Evolutionary conservation across 305 asterid genomes (phyloP).

Genomic region (Fraxinus paxiana): DNA sequence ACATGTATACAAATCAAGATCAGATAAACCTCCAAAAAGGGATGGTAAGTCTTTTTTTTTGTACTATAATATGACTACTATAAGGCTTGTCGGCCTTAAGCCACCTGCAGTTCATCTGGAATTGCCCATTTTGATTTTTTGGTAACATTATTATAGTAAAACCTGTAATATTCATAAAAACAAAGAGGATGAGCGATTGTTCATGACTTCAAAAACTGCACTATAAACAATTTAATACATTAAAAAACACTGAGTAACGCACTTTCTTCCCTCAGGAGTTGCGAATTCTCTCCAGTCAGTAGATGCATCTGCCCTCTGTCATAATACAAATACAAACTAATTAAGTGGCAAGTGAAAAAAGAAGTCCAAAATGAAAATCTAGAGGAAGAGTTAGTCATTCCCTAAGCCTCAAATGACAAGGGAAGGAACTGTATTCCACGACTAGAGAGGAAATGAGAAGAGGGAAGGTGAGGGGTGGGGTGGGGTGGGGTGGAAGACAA

Average conservation of each 20-base stretch:
- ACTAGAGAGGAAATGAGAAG: background rate
- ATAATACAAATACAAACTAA: slow-evolving; percentile 20
- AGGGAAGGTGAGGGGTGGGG: background rate
- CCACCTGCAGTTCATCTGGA: slow-evolving; percentile 88
- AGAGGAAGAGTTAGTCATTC: slow-evolving; percentile 1
- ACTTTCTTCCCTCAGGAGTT: slow-evolving; percentile 76
- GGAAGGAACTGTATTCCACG: background rate
- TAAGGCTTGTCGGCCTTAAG: slow-evolving; percentile 18
- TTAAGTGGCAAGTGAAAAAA: slow-evolving; percentile 20
- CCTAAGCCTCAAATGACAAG: slow-evolving; percentile 14
- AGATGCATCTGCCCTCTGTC: slow-evolving; percentile 91
- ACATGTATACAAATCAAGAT: slow-evolving; percentile 20
- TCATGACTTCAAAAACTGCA: slow-evolving; percentile 6
- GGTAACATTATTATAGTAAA: slow-evolving; percentile 63
- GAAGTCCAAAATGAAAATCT: background rate
- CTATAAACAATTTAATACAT: slow-evolving; percentile 11
- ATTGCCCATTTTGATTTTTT: slow-evolving; percentile 73
- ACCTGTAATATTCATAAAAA: slow-evolving; percentile 40
- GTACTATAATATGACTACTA: slow-evolving; percentile 15
- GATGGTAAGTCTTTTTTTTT: background rate
- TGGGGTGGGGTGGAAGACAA: background rate
- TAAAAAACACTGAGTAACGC: slow-evolving; percentile 18
- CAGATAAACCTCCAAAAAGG: slow-evolving; percentile 14
- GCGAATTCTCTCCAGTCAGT: slow-evolving; percentile 91
- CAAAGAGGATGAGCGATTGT: slow-evolving; percentile 14